Percentiles rank a stretch among this genome's conserved stretches.
Evolutionary conservation across 2,329 filamentous ascomycete genomes (phyloP).

Genomic region (Colletotrichum kahawae): DNA sequence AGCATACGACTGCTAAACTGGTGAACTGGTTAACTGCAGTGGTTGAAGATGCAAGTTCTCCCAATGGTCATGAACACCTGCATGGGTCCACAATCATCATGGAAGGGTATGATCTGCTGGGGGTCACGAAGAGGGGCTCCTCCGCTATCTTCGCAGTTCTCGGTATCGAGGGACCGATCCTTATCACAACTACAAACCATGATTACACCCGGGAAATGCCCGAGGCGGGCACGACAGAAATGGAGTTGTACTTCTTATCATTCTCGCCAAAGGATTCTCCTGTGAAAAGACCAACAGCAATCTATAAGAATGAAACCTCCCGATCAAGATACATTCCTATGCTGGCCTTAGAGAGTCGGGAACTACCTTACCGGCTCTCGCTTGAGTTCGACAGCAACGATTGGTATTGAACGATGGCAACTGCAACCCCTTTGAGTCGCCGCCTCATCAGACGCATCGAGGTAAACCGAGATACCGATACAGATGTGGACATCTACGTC

Average conservation of each 20-base stretch:
- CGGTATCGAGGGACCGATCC: neutral
- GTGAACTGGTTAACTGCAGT: conserved; percentile 16
- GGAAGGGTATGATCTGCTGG: neutral
- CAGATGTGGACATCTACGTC: conserved; percentile 25
- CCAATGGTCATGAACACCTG: neutral
- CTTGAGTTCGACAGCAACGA: neutral
- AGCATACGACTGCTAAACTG: conserved; percentile 5
- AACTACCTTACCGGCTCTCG: neutral
- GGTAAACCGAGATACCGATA: conserved; percentile 23
- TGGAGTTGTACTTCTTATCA: neutral
- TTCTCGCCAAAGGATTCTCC: neutral
- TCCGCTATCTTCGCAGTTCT: neutral
- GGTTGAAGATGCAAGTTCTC: neutral
- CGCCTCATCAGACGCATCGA: conserved; percentile 22
- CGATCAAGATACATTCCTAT: neutral
- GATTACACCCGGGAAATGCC: neutral
- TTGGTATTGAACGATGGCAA: neutral
- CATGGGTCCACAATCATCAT: neutral
- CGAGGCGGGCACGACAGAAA: neutral
- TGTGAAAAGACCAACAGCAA: neutral
- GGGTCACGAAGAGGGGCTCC: neutral
- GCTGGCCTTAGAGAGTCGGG: neutral
- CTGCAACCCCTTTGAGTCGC: neutral
- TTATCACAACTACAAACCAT: neutral
- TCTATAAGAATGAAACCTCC: neutral